Base-by-base conservation (phyloP, 2,329 filamentous ascomycete genomes). In the Annulohypoxylon truncatum region DNA sequence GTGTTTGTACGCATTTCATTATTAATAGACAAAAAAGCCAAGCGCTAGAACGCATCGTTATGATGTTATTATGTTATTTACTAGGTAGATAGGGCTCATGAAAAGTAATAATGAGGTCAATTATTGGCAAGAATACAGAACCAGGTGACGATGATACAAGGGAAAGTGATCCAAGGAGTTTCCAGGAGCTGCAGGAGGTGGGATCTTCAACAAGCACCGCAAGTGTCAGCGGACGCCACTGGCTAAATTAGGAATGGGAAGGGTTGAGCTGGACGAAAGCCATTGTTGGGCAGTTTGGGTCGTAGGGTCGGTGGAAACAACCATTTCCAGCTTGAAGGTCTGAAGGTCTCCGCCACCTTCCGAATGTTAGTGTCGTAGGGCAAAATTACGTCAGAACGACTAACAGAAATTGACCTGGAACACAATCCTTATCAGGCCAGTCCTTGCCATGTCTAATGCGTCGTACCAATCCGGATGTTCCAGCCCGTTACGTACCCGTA, bases 101-200 rank as follows among this genome's bases (percentile, higher is more conserved):
- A 10, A 52, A 50, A 50, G 38, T 52, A 58, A 64, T 63, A 57
- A 38, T 55, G 22, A 62, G 7, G 46, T 52, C 15, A 61, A 62
- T 62, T 58, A 68, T 59, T 55, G 33, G 51, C 35, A 35, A 35
- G 51, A 52, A 10, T 20, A 55, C 29, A 53, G 26, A 60, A 66
- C 60, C 61, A 67, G 64, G 67, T 57, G 67, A 64, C 67, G 66
- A 68, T 66, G 63, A 69, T 69, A 67, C 64, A 67, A 64, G 61
- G 52, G 54, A 55, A 29, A 53, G 31, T 26, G 40, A 29, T 42
- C 26, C 52, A 40, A 64, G 44, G 59, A 65, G 59, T 42, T 58
- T 66, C 55, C 40, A 29, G 48, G 28, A 52, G 54, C n/a, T 65
- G 48, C 42, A 26, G 44, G 31, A 54, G 55, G 61, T 59, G 65